phyloP scores from a whole-genome alignment of 352 stramenopile species.

The Pythium utonaiense region DNA sequence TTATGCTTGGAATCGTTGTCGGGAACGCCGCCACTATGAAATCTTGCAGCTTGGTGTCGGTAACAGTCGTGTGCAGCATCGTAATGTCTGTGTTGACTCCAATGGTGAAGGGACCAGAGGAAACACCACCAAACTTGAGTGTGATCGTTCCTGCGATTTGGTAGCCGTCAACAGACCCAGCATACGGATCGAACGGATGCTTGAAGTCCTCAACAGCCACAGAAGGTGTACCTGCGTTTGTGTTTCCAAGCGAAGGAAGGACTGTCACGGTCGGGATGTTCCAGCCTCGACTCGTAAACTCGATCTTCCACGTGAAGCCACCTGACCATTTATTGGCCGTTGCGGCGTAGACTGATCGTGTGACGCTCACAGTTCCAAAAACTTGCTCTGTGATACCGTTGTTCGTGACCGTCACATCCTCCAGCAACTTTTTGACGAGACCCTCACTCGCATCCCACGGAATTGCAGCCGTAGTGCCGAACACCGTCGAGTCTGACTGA shows the following conservation, averaged over 20 bases:
- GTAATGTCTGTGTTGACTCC: constrained; percentile 37
- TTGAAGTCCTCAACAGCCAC: constrained; percentile 45
- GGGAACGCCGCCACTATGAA: constrained; percentile 46
- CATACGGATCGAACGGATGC: constrained; percentile 42
- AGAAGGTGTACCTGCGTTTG: constrained; percentile 21
- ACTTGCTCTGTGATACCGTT: constrained; percentile 39
- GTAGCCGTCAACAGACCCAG: constrained; percentile 85
- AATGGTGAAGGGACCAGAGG: constrained; percentile 34
- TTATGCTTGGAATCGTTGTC: constrained; percentile 34
- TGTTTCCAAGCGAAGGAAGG: constrained; percentile 25
- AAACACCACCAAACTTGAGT: constrained; percentile 45
- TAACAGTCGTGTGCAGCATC: constrained; percentile 23
- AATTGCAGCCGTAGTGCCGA: constrained; percentile 34
- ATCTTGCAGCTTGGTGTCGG: constrained; percentile 33
- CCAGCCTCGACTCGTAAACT: constrained; percentile 79
- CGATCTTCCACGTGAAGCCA: constrained; percentile 93
- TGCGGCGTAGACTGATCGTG: constrained; percentile 75
- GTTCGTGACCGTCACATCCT: constrained; percentile 26
- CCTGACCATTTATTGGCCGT: constrained; percentile 90
- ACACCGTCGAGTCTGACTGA: constrained; percentile 28
- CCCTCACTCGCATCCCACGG: constrained; percentile 78
- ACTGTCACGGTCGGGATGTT: constrained; percentile 83
- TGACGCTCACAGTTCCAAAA: constrained; percentile 87
- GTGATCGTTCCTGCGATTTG: constrained; percentile 86
- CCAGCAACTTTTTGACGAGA: constrained; percentile 46